phyloP scores from a whole-genome alignment of 2,329 filamentous ascomycete species.

The Hirsutella thompsonii region DNA sequence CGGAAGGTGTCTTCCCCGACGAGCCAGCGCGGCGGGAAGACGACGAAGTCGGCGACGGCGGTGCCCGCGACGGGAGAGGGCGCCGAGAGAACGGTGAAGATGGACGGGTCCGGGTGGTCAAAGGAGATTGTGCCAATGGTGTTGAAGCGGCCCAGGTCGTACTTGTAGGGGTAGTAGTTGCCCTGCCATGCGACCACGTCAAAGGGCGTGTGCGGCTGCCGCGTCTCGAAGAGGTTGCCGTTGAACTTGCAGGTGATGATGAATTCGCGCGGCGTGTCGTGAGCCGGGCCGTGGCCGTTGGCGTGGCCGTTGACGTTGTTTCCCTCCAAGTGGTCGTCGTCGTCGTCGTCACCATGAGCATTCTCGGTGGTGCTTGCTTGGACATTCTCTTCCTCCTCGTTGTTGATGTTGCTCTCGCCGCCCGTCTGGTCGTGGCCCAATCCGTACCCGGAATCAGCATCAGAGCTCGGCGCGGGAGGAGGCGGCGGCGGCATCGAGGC shows the following conservation, averaged over 20 bases:
- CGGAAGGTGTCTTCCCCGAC: conserved; percentile 59
- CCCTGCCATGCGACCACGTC: conserved; percentile 76
- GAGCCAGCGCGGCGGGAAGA: conserved; percentile 62
- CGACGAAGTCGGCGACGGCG: conserved; percentile 58
- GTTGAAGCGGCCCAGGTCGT: conserved; percentile 67
- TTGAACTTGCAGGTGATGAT: conserved; percentile 48
- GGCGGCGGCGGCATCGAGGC: neutral
- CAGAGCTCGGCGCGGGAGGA: no score
- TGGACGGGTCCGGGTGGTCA: conserved; percentile 69
- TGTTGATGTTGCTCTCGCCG: no score
- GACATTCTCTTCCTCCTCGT: no score
- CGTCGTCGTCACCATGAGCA: no score
- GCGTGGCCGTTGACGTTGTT: no score
- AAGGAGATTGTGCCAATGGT: conserved; percentile 59
- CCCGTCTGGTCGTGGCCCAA: no score
- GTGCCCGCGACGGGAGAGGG: conserved; percentile 47
- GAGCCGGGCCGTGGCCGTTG: no score
- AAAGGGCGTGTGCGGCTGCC: conserved; percentile 60
- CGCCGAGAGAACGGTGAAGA: conserved; percentile 61
- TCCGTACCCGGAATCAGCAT: no score
- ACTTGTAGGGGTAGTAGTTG: conserved; percentile 71
- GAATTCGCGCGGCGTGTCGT: neutral
- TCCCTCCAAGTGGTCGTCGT: no score
- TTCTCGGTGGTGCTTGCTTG: no score
- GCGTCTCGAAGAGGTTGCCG: conserved; percentile 49